Conservation (phyloP, 225 moss, liverwort and hornwort genomes). For the Bryoerythrophyllum caledonicum region DNA sequence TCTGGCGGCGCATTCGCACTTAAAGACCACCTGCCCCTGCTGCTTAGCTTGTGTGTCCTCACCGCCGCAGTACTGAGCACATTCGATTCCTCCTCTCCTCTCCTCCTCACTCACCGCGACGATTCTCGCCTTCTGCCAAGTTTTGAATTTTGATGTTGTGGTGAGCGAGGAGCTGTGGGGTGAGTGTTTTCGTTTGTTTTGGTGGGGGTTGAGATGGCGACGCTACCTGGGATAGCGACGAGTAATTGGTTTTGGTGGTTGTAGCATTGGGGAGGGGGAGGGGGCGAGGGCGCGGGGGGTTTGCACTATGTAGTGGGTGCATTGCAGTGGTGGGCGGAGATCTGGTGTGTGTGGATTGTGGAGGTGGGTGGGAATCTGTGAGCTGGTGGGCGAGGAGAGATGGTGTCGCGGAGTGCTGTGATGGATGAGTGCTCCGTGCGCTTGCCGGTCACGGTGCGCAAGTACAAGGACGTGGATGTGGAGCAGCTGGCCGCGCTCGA, state of each 20-base stretch:
- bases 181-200: neutral
- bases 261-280: slow-evolving; percentile 19
- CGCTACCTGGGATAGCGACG: slow-evolving; percentile 11
- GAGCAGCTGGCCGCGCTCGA: slow-evolving; percentile 69
- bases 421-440: slow-evolving; percentile 9
- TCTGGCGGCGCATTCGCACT: slow-evolving; percentile 40
- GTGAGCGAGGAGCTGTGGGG: neutral
- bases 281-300: neutral
- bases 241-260: slow-evolving; percentile 23
- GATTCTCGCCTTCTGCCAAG: neutral
- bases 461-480: slow-evolving; percentile 43
- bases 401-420: slow-evolving; percentile 23
- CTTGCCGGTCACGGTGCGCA: slow-evolving; percentile 28
- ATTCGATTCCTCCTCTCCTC: neutral
- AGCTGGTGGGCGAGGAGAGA: no score
- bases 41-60: no score
- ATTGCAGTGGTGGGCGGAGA: slow-evolving; percentile 17
- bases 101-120: no score
- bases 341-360: neutral
- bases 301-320: slow-evolving; percentile 14
- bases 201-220: slow-evolving; percentile 19
- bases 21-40: neutral
- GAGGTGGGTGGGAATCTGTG: neutral
- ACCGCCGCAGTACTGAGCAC: no score
- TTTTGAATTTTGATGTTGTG: neutral